Evolutionary conservation across 805 yeast species (phyloP), one percentile per base, ranked within the genome.

Genomic region (fission yeast (Schizosaccharomyces pombe)): DNA sequence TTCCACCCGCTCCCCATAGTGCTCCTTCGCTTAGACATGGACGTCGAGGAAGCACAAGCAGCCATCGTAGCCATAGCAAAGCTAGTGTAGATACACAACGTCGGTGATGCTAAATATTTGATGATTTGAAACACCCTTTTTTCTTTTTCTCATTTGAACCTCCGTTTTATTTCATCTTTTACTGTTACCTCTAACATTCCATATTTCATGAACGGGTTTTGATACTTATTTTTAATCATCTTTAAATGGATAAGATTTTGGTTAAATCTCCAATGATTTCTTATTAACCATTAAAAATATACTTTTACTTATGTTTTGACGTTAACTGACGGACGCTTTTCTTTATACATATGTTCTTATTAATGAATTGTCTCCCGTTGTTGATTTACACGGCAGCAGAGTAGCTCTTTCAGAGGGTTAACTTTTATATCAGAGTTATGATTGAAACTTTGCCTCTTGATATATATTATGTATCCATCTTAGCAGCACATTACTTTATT

Each of bases 21-120:
- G 30, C 28, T 22, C 26, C 49, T 43, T 5, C 49, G 14, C 30
- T 14, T 26, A 6, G 49, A 43, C 28, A 22, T 22, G 49, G 49
- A 16, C 49, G 49, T 26, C 49, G 49, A 22, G 49, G 49, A 11
- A 43, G 49, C 14, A 43, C 49, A 3, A 43, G 49, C 49, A 43
- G 49, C 26, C 30, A 26, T 43, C 49, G 49, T 16, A 43, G 49
- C 49, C 49, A 43, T 43, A 43, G 49, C 11, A 43, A 43, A 24
- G 49, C 30, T 14, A 43, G 49, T 43, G 30, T 11, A 14, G 49
- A 43, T 26, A 22, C 26, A 28, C 14, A 16, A 16, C 49, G 49
- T 43, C 49, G 49, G 43, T 37, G 43, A 37, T n/a, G n/a, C n/a
- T n/a, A n/a, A 12, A 16, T 37, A 14, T 24, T 16, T 37, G 43